Base-by-base conservation (phyloP, 441 rosid genomes). In the Flueggea neowawraea region DNA sequence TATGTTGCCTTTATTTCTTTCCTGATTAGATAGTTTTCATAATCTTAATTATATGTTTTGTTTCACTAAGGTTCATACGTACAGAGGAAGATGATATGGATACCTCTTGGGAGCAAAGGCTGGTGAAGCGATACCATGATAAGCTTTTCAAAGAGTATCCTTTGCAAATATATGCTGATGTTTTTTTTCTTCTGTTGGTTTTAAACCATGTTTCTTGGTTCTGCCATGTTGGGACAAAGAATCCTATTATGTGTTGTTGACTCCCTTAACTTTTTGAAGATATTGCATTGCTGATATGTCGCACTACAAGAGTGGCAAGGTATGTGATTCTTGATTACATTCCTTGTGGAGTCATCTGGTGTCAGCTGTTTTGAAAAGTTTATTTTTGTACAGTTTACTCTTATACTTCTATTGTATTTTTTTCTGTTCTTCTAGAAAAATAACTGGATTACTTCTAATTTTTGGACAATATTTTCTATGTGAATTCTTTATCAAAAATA, bases 101-200 rank as follows among this genome's bases (percentile, higher is more conserved):
- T 55, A 74, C 83, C 54, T 91, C 98, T 10, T 95, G 97, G 97
- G 97, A 95, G 81, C 97, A 88, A 76, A 88, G 89, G 75, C 82
- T 90, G 49, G 98, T 91, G 79, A 89, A 90, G 82, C 88, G 95
- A 54, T 95, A 91, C 76, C 88, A 95, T 81, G 95, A 83, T 77
- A 91, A 86, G 79, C 98, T 95, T 65, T 94, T 95, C 32, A 95
- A 86, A 69, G 97, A 91, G 98, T 91, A 95, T 91, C 99, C 94
- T 84, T 74, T 63, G 55, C 54, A 63, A 57, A 32, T 36, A 41
- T 16, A 44, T 48, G 17, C 28, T 16, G 44, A 16, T 51, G 54
- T 13, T 47, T 13, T 2, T 22, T 47, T 12, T n/a, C n/a, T n/a
- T 16, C 28, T 13, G 10, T 7, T 22, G 6, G 64, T 12, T 28